Evolutionary conservation across 2,329 filamentous ascomycete species (phyloP).

Genomic region (Colletotrichum tamarilloi): DNA sequence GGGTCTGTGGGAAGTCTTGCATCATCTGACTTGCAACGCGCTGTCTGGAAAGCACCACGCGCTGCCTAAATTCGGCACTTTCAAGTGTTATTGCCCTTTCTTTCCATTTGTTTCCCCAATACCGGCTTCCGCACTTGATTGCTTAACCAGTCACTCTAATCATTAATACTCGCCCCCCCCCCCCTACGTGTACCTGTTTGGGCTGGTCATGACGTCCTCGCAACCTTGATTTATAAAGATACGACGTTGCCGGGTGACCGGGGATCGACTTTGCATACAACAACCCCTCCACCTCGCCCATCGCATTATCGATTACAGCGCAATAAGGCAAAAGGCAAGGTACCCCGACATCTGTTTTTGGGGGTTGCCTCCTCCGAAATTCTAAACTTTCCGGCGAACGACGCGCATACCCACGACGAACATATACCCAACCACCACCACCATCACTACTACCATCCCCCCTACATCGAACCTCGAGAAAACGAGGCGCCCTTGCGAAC

Average conservation of each 20-base stretch:
- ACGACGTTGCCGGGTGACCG: conserved; percentile 33
- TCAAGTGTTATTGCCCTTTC: not conserved
- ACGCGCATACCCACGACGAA: not conserved
- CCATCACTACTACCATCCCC: not conserved
- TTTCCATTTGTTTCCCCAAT: not conserved
- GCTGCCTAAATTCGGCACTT: not conserved
- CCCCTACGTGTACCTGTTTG: conserved; percentile 3
- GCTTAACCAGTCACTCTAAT: not conserved
- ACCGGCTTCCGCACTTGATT: not conserved
- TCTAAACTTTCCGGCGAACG: conserved; percentile 12
- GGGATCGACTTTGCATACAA: conserved; percentile 11
- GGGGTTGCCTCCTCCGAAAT: not conserved
- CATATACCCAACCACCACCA: not conserved
- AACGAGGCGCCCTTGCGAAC: not conserved
- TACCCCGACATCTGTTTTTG: not conserved
- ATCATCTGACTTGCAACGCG: conserved; percentile 27
- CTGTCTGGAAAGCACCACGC: not conserved
- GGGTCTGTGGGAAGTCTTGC: not conserved
- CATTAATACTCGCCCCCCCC: not conserved
- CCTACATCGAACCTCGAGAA: conserved; percentile 11
- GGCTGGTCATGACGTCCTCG: conserved; percentile 26
- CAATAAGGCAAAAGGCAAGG: not conserved
- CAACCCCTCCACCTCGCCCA: conserved; percentile 14
- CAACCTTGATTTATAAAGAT: conserved; percentile 31
- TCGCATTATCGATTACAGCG: conserved; percentile 1